Percentiles rank a stretch among this genome's conserved stretches.
Evolutionary conservation across 805 yeast genomes (phyloP).

Genomic region (Barnettozyma pratensis): DNA sequence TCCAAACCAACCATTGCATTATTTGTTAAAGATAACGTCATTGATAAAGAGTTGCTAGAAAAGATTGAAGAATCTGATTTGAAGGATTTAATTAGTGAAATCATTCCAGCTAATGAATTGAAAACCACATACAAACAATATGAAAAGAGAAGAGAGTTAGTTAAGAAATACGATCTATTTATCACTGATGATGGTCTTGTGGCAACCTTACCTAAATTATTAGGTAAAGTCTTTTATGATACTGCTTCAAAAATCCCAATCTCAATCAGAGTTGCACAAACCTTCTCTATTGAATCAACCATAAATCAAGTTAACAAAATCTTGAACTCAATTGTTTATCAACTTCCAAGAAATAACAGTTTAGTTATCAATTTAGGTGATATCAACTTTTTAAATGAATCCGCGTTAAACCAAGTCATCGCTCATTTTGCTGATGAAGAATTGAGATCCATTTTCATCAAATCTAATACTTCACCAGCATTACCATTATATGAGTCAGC

Average conservation of each 20-base stretch:
- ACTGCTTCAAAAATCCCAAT: conserved; percentile 58
- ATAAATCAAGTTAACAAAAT: conserved; percentile 55
- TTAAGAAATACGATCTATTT: conserved; percentile 65
- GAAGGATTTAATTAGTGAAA: conserved; percentile 33
- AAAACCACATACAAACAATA: conserved; percentile 84
- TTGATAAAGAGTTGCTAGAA: conserved; percentile 27
- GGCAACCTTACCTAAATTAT: conserved; percentile 71
- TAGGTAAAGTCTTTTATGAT: conserved; percentile 76
- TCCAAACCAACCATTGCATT: conserved; percentile 51
- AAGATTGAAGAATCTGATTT: conserved; percentile 25
- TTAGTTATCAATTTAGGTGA: conserved; percentile 65
- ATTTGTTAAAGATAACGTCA: conserved; percentile 60
- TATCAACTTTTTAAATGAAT: conserved; percentile 34
- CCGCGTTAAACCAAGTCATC: conserved; percentile 49
- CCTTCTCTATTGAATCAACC: conserved; percentile 46
- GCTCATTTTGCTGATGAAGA: conserved; percentile 38
- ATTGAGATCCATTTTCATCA: conserved; percentile 57
- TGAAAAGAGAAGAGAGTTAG: conserved; percentile 78
- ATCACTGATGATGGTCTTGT: conserved; percentile 80
- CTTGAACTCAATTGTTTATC: conserved; percentile 51
- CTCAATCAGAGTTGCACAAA: conserved; percentile 45
- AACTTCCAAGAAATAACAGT: conserved; percentile 71
- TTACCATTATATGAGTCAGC: conserved; percentile 77
- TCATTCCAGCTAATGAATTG: conserved; percentile 68
- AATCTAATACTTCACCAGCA: conserved; percentile 70